These are phyloP conservation scores for Cryptococcus sp. DNA, from an alignment of 1,284 basidiomycete genomes.

Conservation along the genomic window DNA sequence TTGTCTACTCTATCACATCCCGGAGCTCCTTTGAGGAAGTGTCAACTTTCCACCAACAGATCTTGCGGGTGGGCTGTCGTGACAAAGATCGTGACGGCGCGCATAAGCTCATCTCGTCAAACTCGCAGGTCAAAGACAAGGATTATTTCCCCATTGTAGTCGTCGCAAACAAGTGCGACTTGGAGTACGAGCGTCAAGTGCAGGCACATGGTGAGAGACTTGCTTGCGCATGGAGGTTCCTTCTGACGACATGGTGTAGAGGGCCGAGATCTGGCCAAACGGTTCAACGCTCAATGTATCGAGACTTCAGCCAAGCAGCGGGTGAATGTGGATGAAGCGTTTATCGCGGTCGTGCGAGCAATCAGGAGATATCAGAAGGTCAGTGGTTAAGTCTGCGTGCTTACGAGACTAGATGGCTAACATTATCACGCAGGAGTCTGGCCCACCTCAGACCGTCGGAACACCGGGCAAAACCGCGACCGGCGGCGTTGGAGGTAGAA, in stretches of 20 bases:
- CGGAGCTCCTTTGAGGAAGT: conserved; percentile 98
- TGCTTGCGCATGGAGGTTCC: neutral
- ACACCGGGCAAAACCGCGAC: conserved; percentile 56
- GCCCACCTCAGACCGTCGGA: conserved; percentile 36
- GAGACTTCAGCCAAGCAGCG: conserved; percentile 99
- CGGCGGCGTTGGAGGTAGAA: conserved; percentile 60
- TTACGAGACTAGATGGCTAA: neutral
- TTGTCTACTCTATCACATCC: conserved; percentile 98
- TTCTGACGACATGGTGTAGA: conserved; percentile 59
- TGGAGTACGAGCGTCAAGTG: conserved; percentile 97
- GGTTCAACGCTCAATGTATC: conserved; percentile 95
- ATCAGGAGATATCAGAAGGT: conserved; percentile 96
- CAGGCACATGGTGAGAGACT: conserved; percentile 79
- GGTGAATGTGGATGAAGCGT: conserved; percentile 99
- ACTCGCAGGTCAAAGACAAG: conserved; percentile 76
- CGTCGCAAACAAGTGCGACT: conserved; percentile 97
- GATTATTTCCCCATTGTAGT: conserved; percentile 98
- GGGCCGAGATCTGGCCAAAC: conserved; percentile 95
- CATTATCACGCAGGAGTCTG: conserved; percentile 35
- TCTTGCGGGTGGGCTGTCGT: conserved; percentile 64
- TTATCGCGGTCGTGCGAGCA: conserved; percentile 91
- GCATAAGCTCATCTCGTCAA: conserved; percentile 3
- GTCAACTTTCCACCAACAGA: conserved; percentile 96
- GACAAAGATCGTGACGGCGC: neutral
- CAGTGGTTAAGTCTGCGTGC: conserved; percentile 14